phyloP scores from a whole-genome alignment of 257 asterid species.

The Fraxinus americana region DNA sequence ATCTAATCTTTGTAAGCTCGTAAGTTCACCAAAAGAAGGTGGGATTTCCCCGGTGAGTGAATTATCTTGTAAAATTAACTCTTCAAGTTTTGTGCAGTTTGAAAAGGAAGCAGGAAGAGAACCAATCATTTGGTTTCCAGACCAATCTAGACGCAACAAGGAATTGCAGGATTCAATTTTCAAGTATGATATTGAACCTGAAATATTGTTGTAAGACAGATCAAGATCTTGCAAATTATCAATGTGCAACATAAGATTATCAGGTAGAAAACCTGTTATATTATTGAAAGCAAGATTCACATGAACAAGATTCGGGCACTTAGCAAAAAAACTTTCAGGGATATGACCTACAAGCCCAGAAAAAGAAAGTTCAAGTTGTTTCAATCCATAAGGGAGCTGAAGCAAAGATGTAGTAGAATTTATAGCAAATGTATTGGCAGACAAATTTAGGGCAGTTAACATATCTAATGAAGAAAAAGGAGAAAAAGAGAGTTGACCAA shows the following conservation, averaged over 20 bases:
- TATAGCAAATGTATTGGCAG: conserved; percentile 57
- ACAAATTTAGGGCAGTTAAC: conserved; percentile 63
- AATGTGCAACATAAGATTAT: conserved; percentile 44
- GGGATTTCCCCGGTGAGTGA: conserved; percentile 71
- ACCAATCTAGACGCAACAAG: conserved; percentile 63
- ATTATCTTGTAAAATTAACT: conserved; percentile 56
- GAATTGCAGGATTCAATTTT: conserved; percentile 66
- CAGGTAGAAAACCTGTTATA: conserved; percentile 63
- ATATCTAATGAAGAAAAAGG: conserved; percentile 60
- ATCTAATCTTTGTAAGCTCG: conserved; percentile 64
- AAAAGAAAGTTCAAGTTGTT: conserved; percentile 67
- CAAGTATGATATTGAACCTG: conserved; percentile 58
- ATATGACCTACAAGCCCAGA: conserved; percentile 60
- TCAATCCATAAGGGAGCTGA: conserved; percentile 59
- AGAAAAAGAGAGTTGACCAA: conserved; percentile 57
- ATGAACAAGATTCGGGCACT: conserved; percentile 65
- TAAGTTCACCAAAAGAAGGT: conserved; percentile 53
- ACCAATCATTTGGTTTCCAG: conserved; percentile 65
- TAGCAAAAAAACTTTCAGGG: conserved; percentile 54
- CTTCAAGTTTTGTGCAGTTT: conserved; percentile 66
- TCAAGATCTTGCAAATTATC: conserved; percentile 68
- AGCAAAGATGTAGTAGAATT: conserved; percentile 57
- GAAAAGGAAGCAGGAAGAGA: conserved; percentile 61
- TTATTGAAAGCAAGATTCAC: conserved; percentile 82
- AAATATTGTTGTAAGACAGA: conserved; percentile 73